phyloP scores from a whole-genome alignment of 768 basidiomycete species.

The Tubosaeta sp. region DNA sequence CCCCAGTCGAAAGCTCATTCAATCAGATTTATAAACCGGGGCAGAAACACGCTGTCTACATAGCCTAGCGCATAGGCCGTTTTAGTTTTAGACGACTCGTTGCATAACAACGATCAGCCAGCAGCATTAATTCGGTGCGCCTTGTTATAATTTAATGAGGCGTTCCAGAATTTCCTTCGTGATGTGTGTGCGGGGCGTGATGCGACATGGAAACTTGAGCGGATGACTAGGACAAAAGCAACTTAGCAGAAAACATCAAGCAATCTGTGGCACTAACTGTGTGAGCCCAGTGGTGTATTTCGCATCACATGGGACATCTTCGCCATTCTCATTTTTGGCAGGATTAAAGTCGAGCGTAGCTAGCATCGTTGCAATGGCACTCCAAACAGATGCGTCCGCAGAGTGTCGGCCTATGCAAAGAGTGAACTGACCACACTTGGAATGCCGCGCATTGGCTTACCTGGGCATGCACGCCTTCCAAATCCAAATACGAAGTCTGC shows the following conservation, averaged over 20 bases:
- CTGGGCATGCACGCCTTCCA: slow-evolving; percentile 7
- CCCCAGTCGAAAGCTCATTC: no score
- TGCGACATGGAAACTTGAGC: slow-evolving; percentile 7
- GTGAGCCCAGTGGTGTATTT: slow-evolving; percentile 3
- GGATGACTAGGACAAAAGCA: background rate
- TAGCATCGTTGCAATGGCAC: slow-evolving; percentile 4
- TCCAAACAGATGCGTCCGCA: slow-evolving; percentile 8
- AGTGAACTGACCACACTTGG: background rate
- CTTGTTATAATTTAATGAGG: background rate
- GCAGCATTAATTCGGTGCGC: no score
- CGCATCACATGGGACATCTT: slow-evolving; percentile 3
- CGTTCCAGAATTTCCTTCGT: slow-evolving; percentile 2
- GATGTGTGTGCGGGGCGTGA: slow-evolving; percentile 5
- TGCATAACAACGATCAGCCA: background rate
- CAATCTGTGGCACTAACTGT: background rate
- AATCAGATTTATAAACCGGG: no score
- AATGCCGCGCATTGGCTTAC: background rate
- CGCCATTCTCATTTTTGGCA: slow-evolving; percentile 1
- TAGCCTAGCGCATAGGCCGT: background rate
- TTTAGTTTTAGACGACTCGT: background rate
- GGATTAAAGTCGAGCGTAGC: slow-evolving; percentile 1
- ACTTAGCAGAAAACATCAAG: no score
- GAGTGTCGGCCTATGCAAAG: background rate
- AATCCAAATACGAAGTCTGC: slow-evolving; percentile 7
- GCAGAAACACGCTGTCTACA: background rate